Percentiles rank a stretch among this genome's conserved stretches.
Evolutionary conservation across 2,329 filamentous ascomycete species (phyloP).

Genomic region (Beauveria rudraprayagi): DNA sequence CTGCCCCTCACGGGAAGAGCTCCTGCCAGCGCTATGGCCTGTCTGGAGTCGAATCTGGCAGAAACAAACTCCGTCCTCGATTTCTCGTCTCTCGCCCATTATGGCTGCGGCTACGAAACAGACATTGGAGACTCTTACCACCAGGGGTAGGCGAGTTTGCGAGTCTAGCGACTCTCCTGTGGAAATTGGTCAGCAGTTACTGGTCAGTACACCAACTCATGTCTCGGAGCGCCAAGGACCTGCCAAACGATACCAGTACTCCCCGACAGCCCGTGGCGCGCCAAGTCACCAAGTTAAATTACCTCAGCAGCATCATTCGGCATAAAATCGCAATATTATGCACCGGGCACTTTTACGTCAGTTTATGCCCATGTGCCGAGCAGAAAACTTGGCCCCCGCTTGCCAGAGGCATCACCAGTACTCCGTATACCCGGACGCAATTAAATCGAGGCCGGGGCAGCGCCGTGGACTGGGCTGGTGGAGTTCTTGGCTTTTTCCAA

Average conservation of each 20-base stretch:
- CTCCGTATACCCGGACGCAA: not conserved
- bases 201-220: not conserved
- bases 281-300: not conserved
- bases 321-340: not conserved
- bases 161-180: not conserved
- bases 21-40: not conserved
- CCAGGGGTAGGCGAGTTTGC: too few species aligned
- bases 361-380: not conserved
- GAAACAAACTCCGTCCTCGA: not conserved
- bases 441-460: constrained; percentile 1
- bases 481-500: not conserved
- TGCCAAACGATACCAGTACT: not conserved
- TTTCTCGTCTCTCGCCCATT: not conserved
- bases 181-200: not conserved
- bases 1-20: not conserved
- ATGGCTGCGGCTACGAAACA: not conserved
- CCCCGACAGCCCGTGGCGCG: not conserved
- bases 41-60: not conserved
- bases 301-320: too few species aligned
- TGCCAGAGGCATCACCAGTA: not conserved
- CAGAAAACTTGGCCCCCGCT: not conserved
- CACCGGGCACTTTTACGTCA: not conserved
- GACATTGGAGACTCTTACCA: not conserved
- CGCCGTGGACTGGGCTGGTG: constrained; percentile 1
- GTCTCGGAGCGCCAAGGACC: not conserved